Conservation (phyloP, 306 rosid genomes). For the Sesbania bispinosa region DNA sequence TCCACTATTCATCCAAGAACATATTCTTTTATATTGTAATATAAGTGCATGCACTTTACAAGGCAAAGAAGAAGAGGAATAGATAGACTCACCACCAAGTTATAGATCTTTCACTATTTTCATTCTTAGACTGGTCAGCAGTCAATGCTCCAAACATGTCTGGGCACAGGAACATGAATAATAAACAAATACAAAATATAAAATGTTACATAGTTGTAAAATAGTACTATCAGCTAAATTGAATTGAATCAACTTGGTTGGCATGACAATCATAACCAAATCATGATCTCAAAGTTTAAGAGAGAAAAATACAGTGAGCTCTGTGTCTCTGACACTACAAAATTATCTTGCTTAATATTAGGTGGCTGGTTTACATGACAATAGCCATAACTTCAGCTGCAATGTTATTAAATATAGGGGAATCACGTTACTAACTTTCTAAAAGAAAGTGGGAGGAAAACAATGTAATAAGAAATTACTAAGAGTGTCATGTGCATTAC, state of each 20-base stretch:
- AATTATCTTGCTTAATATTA: conserved; percentile 7
- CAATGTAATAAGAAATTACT: conserved; percentile 19
- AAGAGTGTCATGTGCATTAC: conserved; percentile 45
- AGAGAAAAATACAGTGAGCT: conserved; percentile 14
- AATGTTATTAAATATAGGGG: conserved; percentile 11
- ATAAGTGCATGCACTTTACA: neutral
- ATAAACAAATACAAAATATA: neutral
- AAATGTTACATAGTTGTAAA: neutral
- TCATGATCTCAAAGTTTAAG: conserved; percentile 26
- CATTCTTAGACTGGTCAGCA: neutral
- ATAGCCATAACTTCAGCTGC: conserved; percentile 36
- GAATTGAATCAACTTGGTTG: conserved; percentile 28
- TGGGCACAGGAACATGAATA: neutral
- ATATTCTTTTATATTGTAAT: neutral
- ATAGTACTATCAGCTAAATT: neutral
- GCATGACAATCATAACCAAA: conserved; percentile 41
- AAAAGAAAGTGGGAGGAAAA: conserved; percentile 25
- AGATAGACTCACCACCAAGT: conserved; percentile 4
- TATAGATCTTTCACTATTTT: neutral
- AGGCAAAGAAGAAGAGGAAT: neutral
- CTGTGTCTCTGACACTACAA: conserved; percentile 23
- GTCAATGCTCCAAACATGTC: conserved; percentile 23
- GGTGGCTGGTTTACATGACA: conserved; percentile 22
- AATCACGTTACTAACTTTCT: conserved; percentile 36
- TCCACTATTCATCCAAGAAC: neutral